phyloP scores from a whole-genome alignment of 2,329 filamentous ascomycete genomes.

The Colletotrichum scovillei region DNA sequence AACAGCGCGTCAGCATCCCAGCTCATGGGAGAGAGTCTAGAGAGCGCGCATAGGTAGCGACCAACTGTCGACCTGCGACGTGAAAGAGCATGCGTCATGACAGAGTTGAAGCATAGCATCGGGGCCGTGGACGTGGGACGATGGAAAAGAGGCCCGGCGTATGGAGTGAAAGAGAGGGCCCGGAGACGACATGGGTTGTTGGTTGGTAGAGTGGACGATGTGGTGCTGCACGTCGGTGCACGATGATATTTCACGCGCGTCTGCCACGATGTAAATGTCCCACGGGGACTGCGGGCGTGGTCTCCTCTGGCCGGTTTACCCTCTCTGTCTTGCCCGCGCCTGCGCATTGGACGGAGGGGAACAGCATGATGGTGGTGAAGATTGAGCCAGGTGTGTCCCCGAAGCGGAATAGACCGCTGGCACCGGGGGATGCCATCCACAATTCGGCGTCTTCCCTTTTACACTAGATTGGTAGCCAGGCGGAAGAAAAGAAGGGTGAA shows the following conservation, averaged over 20 bases:
- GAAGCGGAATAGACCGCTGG: slow-evolving; percentile 6
- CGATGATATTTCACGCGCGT: slow-evolving; percentile 27
- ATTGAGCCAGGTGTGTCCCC: neutral
- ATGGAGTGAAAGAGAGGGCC: neutral
- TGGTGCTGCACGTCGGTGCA: neutral
- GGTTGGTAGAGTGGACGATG: neutral
- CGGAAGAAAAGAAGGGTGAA: neutral
- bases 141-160: slow-evolving; percentile 18
- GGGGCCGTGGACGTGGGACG: neutral
- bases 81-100: slow-evolving; percentile 8
- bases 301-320: neutral
- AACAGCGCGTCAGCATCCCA: slow-evolving; percentile 6
- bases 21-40: neutral
- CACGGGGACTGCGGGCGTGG: slow-evolving; percentile 13
- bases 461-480: neutral
- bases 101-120: neutral
- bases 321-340: neutral
- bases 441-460: neutral
- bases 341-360: neutral
- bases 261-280: slow-evolving; percentile 19
- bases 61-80: neutral
- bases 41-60: neutral
- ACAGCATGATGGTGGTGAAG: slow-evolving; percentile 8
- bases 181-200: neutral
- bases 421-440: slow-evolving; percentile 3